Evolutionary conservation across 2,329 filamentous ascomycete species (phyloP).

Genomic region (Epichloe gansuensis): DNA sequence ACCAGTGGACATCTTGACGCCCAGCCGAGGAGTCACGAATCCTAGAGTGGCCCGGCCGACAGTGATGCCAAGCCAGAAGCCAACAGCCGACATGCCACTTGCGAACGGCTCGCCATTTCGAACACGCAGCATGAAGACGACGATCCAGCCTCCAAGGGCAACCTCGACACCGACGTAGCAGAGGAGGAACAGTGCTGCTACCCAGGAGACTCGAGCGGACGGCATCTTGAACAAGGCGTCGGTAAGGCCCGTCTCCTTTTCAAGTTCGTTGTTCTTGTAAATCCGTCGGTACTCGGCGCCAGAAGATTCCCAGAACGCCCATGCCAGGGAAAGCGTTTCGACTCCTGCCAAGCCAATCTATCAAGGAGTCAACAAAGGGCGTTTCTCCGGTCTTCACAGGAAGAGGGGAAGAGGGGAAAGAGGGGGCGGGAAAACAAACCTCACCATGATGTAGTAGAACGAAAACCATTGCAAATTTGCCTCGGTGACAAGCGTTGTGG

Average conservation of each 20-base stretch:
- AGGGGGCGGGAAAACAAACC: constrained; percentile 10
- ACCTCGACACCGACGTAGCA: constrained; percentile 58
- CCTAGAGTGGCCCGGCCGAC: constrained; percentile 54
- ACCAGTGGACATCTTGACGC: constrained; percentile 52
- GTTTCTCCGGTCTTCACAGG: too few relatives aligned
- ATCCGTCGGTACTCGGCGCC: constrained; percentile 10
- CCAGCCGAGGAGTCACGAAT: constrained; percentile 58
- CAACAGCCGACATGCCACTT: constrained; percentile 58
- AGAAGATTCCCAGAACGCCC: constrained; percentile 46
- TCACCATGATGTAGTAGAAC: constrained; percentile 66
- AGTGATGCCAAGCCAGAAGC: constrained; percentile 69
- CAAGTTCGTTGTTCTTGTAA: constrained; percentile 6
- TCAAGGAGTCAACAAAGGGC: not conserved
- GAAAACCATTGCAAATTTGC: constrained; percentile 50
- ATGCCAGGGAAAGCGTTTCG: constrained; percentile 35
- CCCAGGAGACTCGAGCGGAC: constrained; percentile 48
- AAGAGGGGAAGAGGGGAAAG: too few relatives aligned
- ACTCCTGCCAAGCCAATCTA: constrained; percentile 46
- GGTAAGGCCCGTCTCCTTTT: constrained; percentile 6
- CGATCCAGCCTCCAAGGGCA: constrained; percentile 66
- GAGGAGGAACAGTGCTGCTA: constrained; percentile 60
- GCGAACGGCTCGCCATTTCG: constrained; percentile 52
- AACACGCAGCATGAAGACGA: constrained; percentile 66
- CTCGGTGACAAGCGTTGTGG: constrained; percentile 57
- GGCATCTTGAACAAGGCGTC: constrained; percentile 29